Conservation (phyloP, 768 basidiomycete genomes). For the Russula brevipes region DNA sequence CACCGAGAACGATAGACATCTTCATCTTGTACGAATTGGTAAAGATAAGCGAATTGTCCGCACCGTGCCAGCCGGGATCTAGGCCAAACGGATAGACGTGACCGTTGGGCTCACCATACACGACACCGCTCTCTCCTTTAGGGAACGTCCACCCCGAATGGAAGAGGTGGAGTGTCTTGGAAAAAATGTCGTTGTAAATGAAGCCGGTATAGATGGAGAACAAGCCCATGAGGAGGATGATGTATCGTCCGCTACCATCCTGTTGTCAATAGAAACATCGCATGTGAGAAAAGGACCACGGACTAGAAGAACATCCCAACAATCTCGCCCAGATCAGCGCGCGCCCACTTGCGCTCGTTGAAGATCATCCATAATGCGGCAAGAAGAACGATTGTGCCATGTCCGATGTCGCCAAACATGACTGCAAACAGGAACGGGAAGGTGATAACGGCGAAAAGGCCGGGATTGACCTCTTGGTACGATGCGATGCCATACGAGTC, state of each 20-base stretch:
- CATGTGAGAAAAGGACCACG: constrained; percentile 33
- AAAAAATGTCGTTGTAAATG: constrained; percentile 99
- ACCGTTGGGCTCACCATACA: constrained; percentile 53
- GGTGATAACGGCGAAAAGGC: constrained; percentile 83
- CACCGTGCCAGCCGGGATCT: constrained; percentile 92
- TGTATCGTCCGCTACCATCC: constrained; percentile 82
- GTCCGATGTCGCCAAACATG: constrained; percentile 99
- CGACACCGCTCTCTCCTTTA: constrained; percentile 36
- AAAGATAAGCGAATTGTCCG: constrained; percentile 88
- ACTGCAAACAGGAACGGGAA: constrained; percentile 99
- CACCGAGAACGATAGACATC: constrained; percentile 94
- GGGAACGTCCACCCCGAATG: constrained; percentile 84
- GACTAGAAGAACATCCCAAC: constrained; percentile 88
- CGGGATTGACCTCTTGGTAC: constrained; percentile 97
- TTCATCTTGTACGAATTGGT: constrained; percentile 99
- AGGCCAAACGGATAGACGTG: constrained; percentile 88
- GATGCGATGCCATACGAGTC: constrained; percentile 93
- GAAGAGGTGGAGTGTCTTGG: constrained; percentile 83
- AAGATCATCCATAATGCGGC: constrained; percentile 82
- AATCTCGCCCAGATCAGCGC: constrained; percentile 77
- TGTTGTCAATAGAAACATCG: constrained; percentile 25
- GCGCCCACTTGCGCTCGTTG: constrained; percentile 74
- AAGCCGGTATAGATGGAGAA: constrained; percentile 96
- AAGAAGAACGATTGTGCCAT: constrained; percentile 76
- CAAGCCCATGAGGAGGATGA: constrained; percentile 95